Percentiles rank a stretch among this genome's conserved stretches.
phyloP scores from a whole-genome alignment of 2,329 filamentous ascomycete genomes.

The Myotisia sp. region DNA sequence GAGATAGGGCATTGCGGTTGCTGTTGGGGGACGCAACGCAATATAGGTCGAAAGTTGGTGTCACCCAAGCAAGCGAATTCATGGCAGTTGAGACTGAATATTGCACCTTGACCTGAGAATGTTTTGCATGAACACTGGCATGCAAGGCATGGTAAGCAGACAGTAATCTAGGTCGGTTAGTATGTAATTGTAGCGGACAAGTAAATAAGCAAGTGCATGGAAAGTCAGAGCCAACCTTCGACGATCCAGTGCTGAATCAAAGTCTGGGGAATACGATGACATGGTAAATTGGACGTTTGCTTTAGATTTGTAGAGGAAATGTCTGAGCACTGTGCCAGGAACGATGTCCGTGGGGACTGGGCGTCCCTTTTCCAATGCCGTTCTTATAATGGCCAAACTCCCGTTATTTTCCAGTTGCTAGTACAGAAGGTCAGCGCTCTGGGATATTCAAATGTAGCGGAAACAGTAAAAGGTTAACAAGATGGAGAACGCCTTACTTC shows the following conservation, averaged over 20 bases:
- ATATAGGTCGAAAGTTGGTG: conserved; percentile 84
- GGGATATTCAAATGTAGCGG: conserved; percentile 16
- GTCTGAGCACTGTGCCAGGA: conserved; percentile 64
- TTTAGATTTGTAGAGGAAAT: conserved; percentile 92
- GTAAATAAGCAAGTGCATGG: conserved; percentile 7
- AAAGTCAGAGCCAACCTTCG: conserved; percentile 37
- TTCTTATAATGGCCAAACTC: conserved; percentile 58
- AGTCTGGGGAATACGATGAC: conserved; percentile 63
- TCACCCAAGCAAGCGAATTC: conserved; percentile 78
- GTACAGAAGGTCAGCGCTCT: conserved; percentile 1
- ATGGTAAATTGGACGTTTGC: conserved; percentile 93
- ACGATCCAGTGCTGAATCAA: conserved; percentile 44
- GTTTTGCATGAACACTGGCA: conserved; percentile 67
- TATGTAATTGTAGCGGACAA: too few species aligned
- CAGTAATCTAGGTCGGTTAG: conserved; percentile 44
- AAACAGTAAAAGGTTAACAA: not conserved
- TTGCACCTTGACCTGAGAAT: conserved; percentile 72
- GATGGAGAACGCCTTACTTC: conserved; percentile 31
- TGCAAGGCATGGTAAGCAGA: conserved; percentile 77
- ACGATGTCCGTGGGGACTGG: conserved; percentile 60
- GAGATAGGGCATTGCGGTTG: conserved; percentile 52
- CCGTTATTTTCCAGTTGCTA: conserved; percentile 62
- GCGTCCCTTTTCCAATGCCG: conserved; percentile 56
- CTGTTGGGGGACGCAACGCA: conserved; percentile 69
- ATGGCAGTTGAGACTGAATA: conserved; percentile 62